Evolutionary conservation across 2,329 filamentous ascomycete species (phyloP), one percentile per base, ranked within the genome.

Genomic region (Berkeleyomyces rouxiae): DNA sequence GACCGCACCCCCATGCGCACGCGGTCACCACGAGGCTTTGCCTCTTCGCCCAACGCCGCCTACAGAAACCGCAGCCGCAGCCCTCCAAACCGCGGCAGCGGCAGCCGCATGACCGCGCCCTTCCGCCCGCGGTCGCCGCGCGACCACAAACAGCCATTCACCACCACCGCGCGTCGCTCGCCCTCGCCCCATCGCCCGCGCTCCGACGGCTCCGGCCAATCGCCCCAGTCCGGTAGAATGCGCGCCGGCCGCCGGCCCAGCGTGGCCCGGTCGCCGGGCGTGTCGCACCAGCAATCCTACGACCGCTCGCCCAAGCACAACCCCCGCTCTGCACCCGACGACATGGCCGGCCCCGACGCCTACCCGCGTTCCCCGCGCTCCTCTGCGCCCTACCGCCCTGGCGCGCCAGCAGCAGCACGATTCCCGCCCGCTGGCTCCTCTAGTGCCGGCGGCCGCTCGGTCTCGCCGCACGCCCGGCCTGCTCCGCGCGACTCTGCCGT

Each of bases 121-220:
- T 64, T 62, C 39, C 60, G 63, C 37, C 63, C 60, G 4, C 60
- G 63, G 13, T 55, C 59, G 3, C 62, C 63, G 42, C 53, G 55
- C 13, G 63, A 47, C 16, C 33, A 46, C 42, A 59, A 53, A 2
- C 40, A n/a, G 6, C 33, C 16, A n/a, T 59, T 62, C 16, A 62
- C 10, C 33, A 51, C 62, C 33, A 61, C 44, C 16, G 53, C 42
- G 31, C 58, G 62, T 16, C 55, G 58, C 23, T 46, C 58, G 7
- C 58, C 59, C 16, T 63, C 61, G 71, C 75, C 73, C 13, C 16
- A 40, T 1, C 44, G 60, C 4, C 59, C 63, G 5, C 74, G 72
- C 7, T 82, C 80, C 2, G 75, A 78, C 63, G 75, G 76, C 67
- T 78, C 79, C 9, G 81, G 79, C 11, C 79, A 80, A n/a, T 77